Evolutionary conservation across 2,329 filamentous ascomycete species (phyloP), one percentile per base, ranked within the genome.

Genomic region (Trichoderma oligosporum): DNA sequence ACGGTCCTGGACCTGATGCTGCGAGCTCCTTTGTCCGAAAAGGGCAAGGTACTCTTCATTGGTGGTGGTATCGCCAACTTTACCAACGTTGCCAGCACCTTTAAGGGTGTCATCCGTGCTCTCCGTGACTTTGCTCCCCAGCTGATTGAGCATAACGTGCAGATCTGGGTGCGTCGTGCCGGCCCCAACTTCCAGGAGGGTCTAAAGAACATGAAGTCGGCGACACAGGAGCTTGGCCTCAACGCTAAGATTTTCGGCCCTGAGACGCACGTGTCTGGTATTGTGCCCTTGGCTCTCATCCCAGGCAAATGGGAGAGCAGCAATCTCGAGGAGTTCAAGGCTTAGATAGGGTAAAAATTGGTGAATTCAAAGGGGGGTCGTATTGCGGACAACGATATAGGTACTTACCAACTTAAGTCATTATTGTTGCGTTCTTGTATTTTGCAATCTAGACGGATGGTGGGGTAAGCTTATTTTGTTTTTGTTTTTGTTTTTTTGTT

Each of bases 1-100:
- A 99, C 94, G 27, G 91, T 99, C 63, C 83, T 99, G 62, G 94
- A 99, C 75, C 86, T 99, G 63, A 96, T 99, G 90, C 88, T 99
- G 67, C 90, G 94, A 66, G 88, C 93, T 56, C 93, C 94, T 59
- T 76, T 85, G 72, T 82, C 84, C 75, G 83, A 89, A 61, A 87
- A 97, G 71, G 94, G 94, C 81, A 99, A 97, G 85, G 91, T 99
- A 54, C 87, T 99, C 64, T 99, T 99, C 84, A 97, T 99, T 66
- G 94, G 94, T 76, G 94, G 94, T 80, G 94, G 94, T 84, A 99
- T 99, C 83, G 94, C 94, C 83, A 99, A 99, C 88, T 99, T 99
- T 82, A 99, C 94, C 82, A 99, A 97, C 79, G 94, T 99, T 56
- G 94, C 94, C 61, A 94, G 89, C 68, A 99, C 94, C 63, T 99